Conservation (phyloP, 169 alveolate genomes). For the Eimeria acervulina region DNA sequence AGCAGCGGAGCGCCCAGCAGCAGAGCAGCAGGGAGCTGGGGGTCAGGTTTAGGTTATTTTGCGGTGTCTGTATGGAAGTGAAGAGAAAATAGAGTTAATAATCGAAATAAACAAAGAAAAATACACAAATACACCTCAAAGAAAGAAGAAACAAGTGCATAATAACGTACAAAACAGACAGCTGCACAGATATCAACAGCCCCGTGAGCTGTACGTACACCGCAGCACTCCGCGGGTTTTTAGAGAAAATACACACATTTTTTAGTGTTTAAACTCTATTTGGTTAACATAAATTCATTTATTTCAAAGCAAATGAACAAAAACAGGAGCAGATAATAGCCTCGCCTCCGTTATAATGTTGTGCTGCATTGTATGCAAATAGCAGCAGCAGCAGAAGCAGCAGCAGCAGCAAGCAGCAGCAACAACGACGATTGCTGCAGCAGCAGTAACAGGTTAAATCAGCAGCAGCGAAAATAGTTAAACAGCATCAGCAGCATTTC, state of each 20-base stretch:
- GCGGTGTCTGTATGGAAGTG: background rate
- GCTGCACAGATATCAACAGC: background rate
- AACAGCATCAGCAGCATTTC: too few species aligned
- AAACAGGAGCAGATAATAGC: background rate
- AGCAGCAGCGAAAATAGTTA: too few species aligned
- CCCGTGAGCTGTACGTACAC: conserved; percentile 35
- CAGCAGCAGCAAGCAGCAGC: too few species aligned
- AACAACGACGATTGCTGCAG: too few species aligned
- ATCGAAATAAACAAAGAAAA: background rate
- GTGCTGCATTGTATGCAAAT: background rate
- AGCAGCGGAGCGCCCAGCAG: background rate
- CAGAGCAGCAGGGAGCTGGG: background rate
- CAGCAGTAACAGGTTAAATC: too few species aligned
- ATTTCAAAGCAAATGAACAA: background rate
- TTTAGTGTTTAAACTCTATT: background rate
- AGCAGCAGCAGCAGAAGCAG: background rate
- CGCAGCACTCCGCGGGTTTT: background rate
- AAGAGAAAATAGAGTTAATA: background rate
- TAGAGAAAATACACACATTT: background rate
- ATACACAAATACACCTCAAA: background rate
- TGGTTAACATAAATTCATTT: background rate
- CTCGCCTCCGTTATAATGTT: background rate
- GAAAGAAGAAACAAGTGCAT: background rate
- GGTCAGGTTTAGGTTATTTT: background rate
- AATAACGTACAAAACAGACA: background rate